These are phyloP conservation scores for Spirogloea muscicola DNA, from an alignment of 139 green algal genomes.

Conservation along the genomic window DNA sequence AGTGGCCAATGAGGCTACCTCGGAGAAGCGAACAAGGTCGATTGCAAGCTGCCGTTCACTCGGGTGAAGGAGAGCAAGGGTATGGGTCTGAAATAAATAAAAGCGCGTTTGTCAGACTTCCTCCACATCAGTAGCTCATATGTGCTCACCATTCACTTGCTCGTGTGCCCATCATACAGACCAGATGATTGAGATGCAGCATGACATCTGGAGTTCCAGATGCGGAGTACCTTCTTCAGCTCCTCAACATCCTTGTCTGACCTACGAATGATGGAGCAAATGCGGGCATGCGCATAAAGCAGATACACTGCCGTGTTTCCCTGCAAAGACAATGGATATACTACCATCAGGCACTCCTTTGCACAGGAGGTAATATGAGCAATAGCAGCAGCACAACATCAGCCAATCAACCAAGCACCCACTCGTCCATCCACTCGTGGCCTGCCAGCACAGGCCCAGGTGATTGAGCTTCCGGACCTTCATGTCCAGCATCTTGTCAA, in stretches of 20 bases:
- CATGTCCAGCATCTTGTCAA: conserved; percentile 88
- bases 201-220: background rate
- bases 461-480: conserved; percentile 55
- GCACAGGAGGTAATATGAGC: background rate
- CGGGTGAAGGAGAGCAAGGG: conserved; percentile 12
- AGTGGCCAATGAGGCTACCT: conserved; percentile 9
- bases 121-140: background rate
- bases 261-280: conserved; percentile 53
- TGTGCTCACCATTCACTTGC: background rate
- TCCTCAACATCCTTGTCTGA: conserved; percentile 18
- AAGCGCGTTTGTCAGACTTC: background rate
- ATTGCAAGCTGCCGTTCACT: conserved; percentile 30
- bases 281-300: conserved; percentile 90
- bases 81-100: no score
- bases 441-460: no score
- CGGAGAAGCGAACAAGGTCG: conserved; percentile 32
- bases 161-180: background rate
- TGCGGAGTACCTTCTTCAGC: conserved; percentile 40
- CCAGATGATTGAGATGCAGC: background rate
- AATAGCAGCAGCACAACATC: no score
- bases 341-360: background rate
- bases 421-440: no score
- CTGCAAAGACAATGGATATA: conserved; percentile 40
- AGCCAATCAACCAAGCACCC: no score
- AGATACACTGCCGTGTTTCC: conserved; percentile 98